Base-by-base conservation (phyloP, 495 filamentous ascomycete genomes). In the Penicillium subrubescens region DNA sequence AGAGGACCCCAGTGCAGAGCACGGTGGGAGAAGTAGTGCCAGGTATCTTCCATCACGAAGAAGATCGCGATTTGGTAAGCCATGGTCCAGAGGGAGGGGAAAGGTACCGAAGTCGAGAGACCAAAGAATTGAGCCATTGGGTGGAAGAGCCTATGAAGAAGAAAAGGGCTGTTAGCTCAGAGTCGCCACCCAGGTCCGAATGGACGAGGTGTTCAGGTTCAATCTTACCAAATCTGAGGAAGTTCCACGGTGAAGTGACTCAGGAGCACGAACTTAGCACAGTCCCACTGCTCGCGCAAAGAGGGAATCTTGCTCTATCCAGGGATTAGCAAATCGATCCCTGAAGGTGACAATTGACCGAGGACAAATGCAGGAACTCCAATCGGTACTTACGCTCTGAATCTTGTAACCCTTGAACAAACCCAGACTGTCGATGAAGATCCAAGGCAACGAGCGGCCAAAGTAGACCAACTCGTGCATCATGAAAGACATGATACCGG, bases 11-110 rank as follows among this genome's bases (percentile, higher is more conserved):
- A 97, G 84, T 99, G 95, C 69, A 99, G 86, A 29, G 90, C 90
- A 65, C 95, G 93, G 80, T 99, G 95, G 55, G 86, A 88, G 87
- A 94, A 99, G 83, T 99, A 99, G 75, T 99, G 95, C 96, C 96
- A 99, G 55, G 96, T 84, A 78, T 99, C 95, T 76, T 99, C 95
- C 70, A 97, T 74, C 46, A 98, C 86, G 77, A 99, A 99, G 84
- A 99, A 97, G 71, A 97, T 82, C 41, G 89, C 86, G 62, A 99
- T 96, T 62, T 99, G 95, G 69, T 90, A 89, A 56, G 90, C 90
- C 84, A 99, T 99, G 60, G 87, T 96, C 74, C 86, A 88, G 67
- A 90, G 61, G 10, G 87, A 78, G 11, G 95, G 95, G 83, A 99
- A 99, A 8, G 96, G 95, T 53, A 97, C 90, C 53, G 89, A 87